Base-by-base conservation (phyloP, 2,329 filamentous ascomycete genomes). In the Hymenoscyphus occultus region DNA sequence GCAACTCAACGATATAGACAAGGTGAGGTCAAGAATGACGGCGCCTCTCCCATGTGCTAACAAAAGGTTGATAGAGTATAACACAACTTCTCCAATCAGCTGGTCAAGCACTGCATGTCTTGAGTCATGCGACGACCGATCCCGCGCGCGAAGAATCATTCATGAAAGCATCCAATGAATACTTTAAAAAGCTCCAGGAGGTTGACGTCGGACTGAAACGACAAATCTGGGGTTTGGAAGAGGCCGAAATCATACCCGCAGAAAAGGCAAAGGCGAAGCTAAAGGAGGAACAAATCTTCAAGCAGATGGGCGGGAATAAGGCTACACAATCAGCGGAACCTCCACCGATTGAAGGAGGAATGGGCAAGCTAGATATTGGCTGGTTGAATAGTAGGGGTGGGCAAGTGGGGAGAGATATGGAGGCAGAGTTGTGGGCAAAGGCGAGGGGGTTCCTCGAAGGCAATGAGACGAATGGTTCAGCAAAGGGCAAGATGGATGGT, bases 331-430 rank as follows among this genome's bases (percentile, higher is more conserved):
- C 60, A 4, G 60, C 68, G n/a, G 63, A 61, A 28, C 62, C 60
- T 9, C 62, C 73, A 10, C 77, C 76, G 56, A 75, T 63, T 12
- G 70, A 73, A 82, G 48, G 78, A 81, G 64, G 85, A 81, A 28
- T 81, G 81, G 71, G 83, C 1, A 74, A 73, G 19, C 81, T 97
- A 62, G 93, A 97, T 74, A 89, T 96, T 14, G 93, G 93, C 39
- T 94, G 91, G 86, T 78, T 98, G 72, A 98, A 97, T 75, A 93
- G 91, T 72, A 85, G 92, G 64, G 92, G 91, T 67, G 90, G 91
- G 68, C 89, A 89, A 68, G 90, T 96, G 28, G 91, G 91, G 64
- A 86, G 88, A 72, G 90, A 92, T 68, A 95, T 94, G 83, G 92
- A 96, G 74, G 85, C 86, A 1, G 92, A 97, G 78, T 79, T 96